phyloP scores from a whole-genome alignment of 2,329 filamentous ascomycete species.

The Emergomyces pasteurianus region DNA sequence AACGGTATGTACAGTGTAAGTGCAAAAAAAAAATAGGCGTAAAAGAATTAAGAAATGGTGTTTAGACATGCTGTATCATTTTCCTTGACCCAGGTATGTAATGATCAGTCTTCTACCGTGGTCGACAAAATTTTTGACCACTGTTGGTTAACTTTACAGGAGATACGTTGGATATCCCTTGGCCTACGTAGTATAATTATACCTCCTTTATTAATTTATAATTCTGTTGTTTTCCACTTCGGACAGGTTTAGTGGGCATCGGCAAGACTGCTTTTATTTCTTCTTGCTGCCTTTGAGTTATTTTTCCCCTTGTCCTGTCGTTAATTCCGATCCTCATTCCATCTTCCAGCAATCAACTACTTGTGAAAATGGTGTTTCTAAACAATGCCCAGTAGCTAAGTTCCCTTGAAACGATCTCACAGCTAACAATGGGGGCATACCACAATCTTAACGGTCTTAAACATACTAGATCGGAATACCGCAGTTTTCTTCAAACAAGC shows the following conservation, averaged over 20 bases:
- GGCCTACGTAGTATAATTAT: not conserved
- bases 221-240: not conserved
- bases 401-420: not conserved
- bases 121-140: not conserved
- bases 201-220: not conserved
- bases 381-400: not conserved
- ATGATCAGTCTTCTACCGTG: not conserved
- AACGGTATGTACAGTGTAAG: no score
- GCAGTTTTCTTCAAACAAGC: not conserved
- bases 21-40: no score
- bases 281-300: no score
- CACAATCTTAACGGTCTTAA: no score
- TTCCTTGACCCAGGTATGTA: not conserved
- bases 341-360: no score
- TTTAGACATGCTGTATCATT: not conserved
- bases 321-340: not conserved
- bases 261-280: not conserved
- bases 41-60: not conserved
- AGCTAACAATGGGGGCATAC: not conserved
- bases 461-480: no score
- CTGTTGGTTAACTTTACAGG: not conserved
- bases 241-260: not conserved
- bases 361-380: no score
- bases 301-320: not conserved
- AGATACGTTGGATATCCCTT: not conserved